Conservation (phyloP, 2,329 filamentous ascomycete genomes). For the Aspergillus floridensis region DNA sequence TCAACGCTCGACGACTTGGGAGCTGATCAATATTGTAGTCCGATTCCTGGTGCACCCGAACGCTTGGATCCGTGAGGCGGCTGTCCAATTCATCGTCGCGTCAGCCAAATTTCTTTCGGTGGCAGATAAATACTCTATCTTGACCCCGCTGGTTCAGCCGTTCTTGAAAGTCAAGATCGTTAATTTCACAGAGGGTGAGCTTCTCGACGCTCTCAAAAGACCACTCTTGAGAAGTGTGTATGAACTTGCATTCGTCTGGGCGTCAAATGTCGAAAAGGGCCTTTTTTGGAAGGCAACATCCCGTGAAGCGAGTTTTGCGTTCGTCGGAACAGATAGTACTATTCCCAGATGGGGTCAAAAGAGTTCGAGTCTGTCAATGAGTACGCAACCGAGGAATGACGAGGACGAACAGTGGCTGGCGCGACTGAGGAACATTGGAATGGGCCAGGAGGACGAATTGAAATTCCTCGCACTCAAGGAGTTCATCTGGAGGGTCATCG, state of each 20-base stretch:
- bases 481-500: conserved; percentile 84
- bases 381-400: conserved; percentile 70
- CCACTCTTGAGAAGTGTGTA: conserved; percentile 77
- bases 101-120: conserved; percentile 71
- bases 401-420: conserved; percentile 94
- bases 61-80: conserved; percentile 88
- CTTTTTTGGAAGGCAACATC: conserved; percentile 81
- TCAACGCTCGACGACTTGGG: conserved; percentile 80
- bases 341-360: conserved; percentile 57
- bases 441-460: conserved; percentile 78
- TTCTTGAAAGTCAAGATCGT: conserved; percentile 74
- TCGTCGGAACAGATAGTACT: conserved; percentile 58
- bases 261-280: conserved; percentile 73
- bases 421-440: conserved; percentile 77
- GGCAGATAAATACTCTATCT: conserved; percentile 79
- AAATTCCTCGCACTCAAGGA: conserved; percentile 84
- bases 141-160: conserved; percentile 74
- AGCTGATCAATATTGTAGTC: conserved; percentile 77
- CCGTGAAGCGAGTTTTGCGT: conserved; percentile 67
- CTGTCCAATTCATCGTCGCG: conserved; percentile 76
- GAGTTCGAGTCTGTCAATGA: conserved; percentile 46
- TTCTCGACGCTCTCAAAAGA: conserved; percentile 80
- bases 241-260: conserved; percentile 85
- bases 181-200: conserved; percentile 66
- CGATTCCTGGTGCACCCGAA: conserved; percentile 93